phyloP scores from a whole-genome alignment of 106 monocot genomes.

The Dendrobium huoshanense region DNA sequence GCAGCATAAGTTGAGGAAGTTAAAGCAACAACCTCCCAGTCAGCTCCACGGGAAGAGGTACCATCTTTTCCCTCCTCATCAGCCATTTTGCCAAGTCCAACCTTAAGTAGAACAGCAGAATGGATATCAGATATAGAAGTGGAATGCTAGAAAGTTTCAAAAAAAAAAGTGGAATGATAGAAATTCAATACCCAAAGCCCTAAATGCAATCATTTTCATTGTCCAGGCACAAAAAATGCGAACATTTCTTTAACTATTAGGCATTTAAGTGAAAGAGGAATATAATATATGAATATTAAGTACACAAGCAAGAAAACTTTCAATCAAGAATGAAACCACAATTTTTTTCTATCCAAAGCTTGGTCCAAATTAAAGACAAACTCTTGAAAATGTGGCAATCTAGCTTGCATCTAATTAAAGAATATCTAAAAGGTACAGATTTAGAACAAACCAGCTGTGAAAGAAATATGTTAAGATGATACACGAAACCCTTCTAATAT shows the following conservation, averaged over 20 bases:
- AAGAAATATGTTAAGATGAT: not conserved
- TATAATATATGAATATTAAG: not conserved
- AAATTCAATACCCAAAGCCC: not conserved
- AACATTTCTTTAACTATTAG: not conserved
- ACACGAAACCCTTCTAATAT: not conserved
- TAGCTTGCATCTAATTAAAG: not conserved
- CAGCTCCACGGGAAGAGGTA: constrained; percentile 32
- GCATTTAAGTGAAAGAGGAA: not conserved
- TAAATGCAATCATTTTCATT: not conserved
- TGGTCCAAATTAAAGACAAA: not conserved
- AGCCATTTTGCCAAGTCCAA: constrained; percentile 10
- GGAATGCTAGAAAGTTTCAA: not conserved
- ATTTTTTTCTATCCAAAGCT: not conserved
- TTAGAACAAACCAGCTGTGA: not conserved
- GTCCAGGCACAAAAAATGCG: not conserved
- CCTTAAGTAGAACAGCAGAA: not conserved
- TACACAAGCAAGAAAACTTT: not conserved
- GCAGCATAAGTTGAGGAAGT: constrained; percentile 47
- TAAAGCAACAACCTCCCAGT: constrained; percentile 68
- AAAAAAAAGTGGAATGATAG: not conserved
- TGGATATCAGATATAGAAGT: not conserved
- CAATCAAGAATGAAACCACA: not conserved
- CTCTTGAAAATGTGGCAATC: not conserved
- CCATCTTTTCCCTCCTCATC: constrained; percentile 28
- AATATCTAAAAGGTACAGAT: not conserved